Conservation (phyloP, 495 filamentous ascomycete species). For the Daldinia bambusicola region DNA sequence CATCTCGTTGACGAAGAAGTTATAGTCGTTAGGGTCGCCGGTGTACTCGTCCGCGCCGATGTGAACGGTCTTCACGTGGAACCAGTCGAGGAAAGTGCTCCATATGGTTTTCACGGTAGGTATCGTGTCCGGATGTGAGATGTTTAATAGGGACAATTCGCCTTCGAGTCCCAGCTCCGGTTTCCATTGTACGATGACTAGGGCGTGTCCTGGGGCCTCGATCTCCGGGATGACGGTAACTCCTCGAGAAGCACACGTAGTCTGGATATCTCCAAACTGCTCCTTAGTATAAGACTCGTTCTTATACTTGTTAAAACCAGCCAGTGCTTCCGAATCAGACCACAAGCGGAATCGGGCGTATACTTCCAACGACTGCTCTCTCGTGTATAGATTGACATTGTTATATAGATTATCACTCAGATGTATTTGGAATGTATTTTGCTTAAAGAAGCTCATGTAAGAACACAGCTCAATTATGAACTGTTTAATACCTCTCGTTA, state of each 20-base stretch:
- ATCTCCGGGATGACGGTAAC: slow-evolving; percentile 65
- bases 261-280: slow-evolving; percentile 58
- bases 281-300: slow-evolving; percentile 62
- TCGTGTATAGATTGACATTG: slow-evolving; percentile 51
- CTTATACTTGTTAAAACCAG: slow-evolving; percentile 55
- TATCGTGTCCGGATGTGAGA: slow-evolving; percentile 62
- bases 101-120: slow-evolving; percentile 64
- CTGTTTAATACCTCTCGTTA: slow-evolving; percentile 24
- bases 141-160: slow-evolving; percentile 61
- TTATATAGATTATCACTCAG: slow-evolving; percentile 63
- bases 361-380: slow-evolving; percentile 53
- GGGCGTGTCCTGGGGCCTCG: slow-evolving; percentile 62
- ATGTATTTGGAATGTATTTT: slow-evolving; percentile 64
- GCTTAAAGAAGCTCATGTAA: slow-evolving; percentile 66
- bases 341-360: slow-evolving; percentile 61
- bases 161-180: slow-evolving; percentile 57
- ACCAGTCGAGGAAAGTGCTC: slow-evolving; percentile 62
- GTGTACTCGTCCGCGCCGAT: slow-evolving; percentile 66
- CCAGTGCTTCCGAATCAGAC: slow-evolving; percentile 49
- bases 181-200: slow-evolving; percentile 64
- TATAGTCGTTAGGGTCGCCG: slow-evolving; percentile 55
- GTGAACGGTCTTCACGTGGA: slow-evolving; percentile 63
- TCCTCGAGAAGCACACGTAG: slow-evolving; percentile 57
- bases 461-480: slow-evolving; percentile 64
- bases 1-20: slow-evolving; percentile 61